Conservation (phyloP, 1,284 basidiomycete genomes). For the Trametes versicolor region DNA sequence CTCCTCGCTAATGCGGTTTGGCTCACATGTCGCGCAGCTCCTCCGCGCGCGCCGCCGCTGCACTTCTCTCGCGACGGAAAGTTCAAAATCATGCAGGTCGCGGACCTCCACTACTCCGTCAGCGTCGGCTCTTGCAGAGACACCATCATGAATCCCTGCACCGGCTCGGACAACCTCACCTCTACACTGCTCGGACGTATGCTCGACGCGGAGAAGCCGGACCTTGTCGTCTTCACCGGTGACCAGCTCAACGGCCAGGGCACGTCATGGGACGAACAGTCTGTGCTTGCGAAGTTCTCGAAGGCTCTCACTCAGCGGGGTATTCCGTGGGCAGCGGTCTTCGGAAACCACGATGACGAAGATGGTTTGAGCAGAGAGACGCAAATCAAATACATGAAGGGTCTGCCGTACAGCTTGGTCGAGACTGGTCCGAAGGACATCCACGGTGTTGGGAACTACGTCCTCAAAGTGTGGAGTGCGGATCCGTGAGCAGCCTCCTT, state of each 20-base stretch:
- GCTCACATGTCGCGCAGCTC: slow-evolving; percentile 50
- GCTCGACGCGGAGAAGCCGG: slow-evolving; percentile 88
- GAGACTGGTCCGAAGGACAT: slow-evolving; percentile 83
- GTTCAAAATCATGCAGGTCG: slow-evolving; percentile 91
- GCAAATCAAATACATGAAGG: slow-evolving; percentile 79
- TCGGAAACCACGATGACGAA: slow-evolving; percentile 94
- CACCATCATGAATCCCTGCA: slow-evolving; percentile 63
- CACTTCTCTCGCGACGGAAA: slow-evolving; percentile 85
- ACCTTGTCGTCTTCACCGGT: slow-evolving; percentile 89
- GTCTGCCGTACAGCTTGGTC: slow-evolving; percentile 87
- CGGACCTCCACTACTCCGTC: slow-evolving; percentile 90
- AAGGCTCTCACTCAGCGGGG: slow-evolving; percentile 76
- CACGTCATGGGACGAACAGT: slow-evolving; percentile 88
- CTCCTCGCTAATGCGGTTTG: not conserved
- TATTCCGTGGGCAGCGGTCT: slow-evolving; percentile 91
- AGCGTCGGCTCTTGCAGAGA: slow-evolving; percentile 79
- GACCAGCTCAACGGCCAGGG: slow-evolving; percentile 91
- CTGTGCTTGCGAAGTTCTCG: slow-evolving; percentile 90
- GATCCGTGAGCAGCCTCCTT: slow-evolving; percentile 79
- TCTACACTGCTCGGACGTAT: slow-evolving; percentile 71
- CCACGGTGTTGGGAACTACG: slow-evolving; percentile 89
- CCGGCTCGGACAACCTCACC: slow-evolving; percentile 78
- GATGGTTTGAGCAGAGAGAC: slow-evolving; percentile 68
- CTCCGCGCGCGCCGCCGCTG: slow-evolving; percentile 76
- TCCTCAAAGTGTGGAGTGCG: slow-evolving; percentile 79